These are phyloP conservation scores for Podospora bellae-mahoneyi DNA, from an alignment of 495 filamentous ascomycete genomes.

Conservation along the genomic window DNA sequence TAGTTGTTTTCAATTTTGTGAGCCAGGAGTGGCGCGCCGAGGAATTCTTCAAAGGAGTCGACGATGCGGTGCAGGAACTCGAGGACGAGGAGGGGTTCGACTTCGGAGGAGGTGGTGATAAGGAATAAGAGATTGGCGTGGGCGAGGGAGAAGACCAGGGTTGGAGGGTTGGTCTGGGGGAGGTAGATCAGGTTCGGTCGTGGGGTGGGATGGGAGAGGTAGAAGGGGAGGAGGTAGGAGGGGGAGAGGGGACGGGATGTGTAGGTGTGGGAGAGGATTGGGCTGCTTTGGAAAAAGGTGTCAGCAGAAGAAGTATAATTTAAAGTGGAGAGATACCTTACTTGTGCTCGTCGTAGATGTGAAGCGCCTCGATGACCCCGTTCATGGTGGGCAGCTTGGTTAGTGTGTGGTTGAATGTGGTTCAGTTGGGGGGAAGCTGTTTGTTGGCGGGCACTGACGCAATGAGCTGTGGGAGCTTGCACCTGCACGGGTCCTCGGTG, in stretches of 20 bases:
- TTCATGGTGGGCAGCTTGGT: slow-evolving; percentile 52
- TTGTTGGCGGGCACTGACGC: slow-evolving; percentile 27
- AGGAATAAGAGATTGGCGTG: slow-evolving; percentile 89
- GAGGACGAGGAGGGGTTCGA: slow-evolving; percentile 88
- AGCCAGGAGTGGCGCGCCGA: slow-evolving; percentile 82
- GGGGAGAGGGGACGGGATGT: slow-evolving; percentile 75
- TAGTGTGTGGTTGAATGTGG: background rate
- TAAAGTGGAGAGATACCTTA: slow-evolving; percentile 35
- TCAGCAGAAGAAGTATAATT: background rate
- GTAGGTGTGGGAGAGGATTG: slow-evolving; percentile 56
- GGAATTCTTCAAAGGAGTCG: slow-evolving; percentile 91
- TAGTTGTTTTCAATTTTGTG: slow-evolving; percentile 84
- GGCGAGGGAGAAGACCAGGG: slow-evolving; percentile 78
- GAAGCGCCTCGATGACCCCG: slow-evolving; percentile 88
- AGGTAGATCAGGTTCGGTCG: slow-evolving; percentile 84
- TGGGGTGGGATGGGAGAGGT: slow-evolving; percentile 77
- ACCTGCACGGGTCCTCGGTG: background rate
- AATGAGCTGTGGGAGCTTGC: slow-evolving; percentile 15
- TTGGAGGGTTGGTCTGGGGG: slow-evolving; percentile 76
- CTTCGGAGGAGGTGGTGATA: slow-evolving; percentile 74
- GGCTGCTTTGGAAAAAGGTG: slow-evolving; percentile 25
- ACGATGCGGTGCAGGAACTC: slow-evolving; percentile 93
- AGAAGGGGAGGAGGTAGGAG: slow-evolving; percentile 72
- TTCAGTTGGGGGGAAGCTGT: slow-evolving; percentile 8
- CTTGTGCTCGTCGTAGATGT: slow-evolving; percentile 94